Conservation (phyloP, 345 rosid genomes). For the Raphanus sativus region DNA sequence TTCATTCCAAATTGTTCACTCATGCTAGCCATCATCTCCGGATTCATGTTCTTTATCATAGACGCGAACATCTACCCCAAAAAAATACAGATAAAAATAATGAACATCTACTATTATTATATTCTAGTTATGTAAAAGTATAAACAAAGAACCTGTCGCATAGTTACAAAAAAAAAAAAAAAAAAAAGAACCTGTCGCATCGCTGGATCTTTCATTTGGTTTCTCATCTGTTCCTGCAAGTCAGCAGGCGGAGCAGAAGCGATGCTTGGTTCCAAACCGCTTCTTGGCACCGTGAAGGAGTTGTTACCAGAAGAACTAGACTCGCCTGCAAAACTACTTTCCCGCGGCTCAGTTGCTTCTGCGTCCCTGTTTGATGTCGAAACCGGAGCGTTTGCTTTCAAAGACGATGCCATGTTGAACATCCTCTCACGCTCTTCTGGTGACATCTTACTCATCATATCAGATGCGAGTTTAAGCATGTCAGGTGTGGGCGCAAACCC, state of each 20-base stretch:
- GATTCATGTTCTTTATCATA: too few species aligned
- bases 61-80: too few species aligned
- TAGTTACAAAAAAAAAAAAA: too few species aligned
- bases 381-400: conserved; percentile 43
- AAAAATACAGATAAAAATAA: too few species aligned
- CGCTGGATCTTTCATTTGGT: conserved; percentile 87
- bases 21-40: too few species aligned
- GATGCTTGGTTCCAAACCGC: conserved; percentile 48
- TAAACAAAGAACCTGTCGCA: too few species aligned
- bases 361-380: conserved; percentile 41
- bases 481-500: conserved; percentile 61
- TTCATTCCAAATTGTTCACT: too few species aligned
- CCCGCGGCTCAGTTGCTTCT: conserved; percentile 30
- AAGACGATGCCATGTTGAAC: conserved; percentile 80
- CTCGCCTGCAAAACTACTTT: conserved; percentile 39
- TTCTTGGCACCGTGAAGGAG: too few species aligned
- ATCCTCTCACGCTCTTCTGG: conserved; percentile 78
- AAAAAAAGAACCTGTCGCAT: background rate
- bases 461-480: conserved; percentile 77
- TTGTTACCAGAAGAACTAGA: conserved; percentile 53
- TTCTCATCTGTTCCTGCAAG: conserved; percentile 86
- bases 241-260: conserved; percentile 57
- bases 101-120: too few species aligned
- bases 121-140: too few species aligned
- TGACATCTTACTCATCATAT: conserved; percentile 79